Base-by-base conservation (phyloP, 2,329 filamentous ascomycete species). In the Trichophyton rubrum region DNA sequence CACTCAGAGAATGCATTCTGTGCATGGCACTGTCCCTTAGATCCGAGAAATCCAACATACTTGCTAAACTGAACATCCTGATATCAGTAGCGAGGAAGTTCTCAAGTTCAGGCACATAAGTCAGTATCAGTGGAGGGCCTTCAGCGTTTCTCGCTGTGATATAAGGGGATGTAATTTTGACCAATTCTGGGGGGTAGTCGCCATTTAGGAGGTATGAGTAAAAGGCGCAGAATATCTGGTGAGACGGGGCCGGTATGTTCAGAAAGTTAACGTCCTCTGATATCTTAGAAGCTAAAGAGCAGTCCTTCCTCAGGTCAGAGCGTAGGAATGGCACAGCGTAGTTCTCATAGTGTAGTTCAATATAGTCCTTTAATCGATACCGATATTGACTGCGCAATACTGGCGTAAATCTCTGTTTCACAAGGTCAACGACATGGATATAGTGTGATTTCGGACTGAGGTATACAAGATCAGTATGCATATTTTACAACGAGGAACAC, bases 31-130 rank as follows among this genome's bases (percentile, higher is more conserved):
- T 63, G 38, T 56, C 11, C 11, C 27, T 43, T 17, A 65, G 59
- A 24, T 65, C 63, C 9, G 51, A 15, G 38, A 65, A 65, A 9
- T 35, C 43, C 7, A 62, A 56, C 24, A 60, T 60, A 55, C 60
- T 65, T 8, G 59, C 63, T 22, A 65, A 60, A 27, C 58, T 61
- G 38, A 63, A 65, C 56, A 65, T 60, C 15, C 59, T 61, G 33
- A 65, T 58, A 47, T 65, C 63, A 6, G 57, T 62, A 5, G 60
- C 27, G 13, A 64, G 40, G 43, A 62, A 64, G 13, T 59, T 57
- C 27, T 62, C 60, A 1, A 41, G 45, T 13, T 59, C 58, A 3
- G 59, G 22, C 7, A 27, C 38, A 38, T 61, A 61, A 13, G 41
- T 17, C 3, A 53, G 17, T 30, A 65, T 65, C 1, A 59, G 24